phyloP scores from a whole-genome alignment of 106 monocot species.

The Xerophyta viscosa region DNA sequence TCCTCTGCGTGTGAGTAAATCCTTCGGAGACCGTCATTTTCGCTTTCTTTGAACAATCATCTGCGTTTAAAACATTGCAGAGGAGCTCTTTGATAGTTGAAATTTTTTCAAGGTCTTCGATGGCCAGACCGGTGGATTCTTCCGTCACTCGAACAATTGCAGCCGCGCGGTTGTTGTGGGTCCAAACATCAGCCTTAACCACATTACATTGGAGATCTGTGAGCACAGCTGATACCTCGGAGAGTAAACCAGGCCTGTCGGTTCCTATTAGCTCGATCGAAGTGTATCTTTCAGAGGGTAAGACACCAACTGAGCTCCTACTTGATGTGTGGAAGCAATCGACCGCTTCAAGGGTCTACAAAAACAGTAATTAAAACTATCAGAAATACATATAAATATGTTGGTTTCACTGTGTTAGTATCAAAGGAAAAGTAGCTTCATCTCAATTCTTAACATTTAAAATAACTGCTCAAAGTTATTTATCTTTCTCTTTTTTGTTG shows the following conservation, averaged over 20 bases:
- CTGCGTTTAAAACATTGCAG: slow-evolving; percentile 31
- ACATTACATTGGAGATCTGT: slow-evolving; percentile 25
- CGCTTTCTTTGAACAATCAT: slow-evolving; percentile 3
- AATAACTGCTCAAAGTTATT: too few species aligned
- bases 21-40: slow-evolving; percentile 16
- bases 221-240: slow-evolving; percentile 47
- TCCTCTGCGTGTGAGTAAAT: slow-evolving; percentile 22
- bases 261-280: slow-evolving; percentile 45
- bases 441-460: too few species aligned
- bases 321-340: neutral
- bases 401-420: too few species aligned
- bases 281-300: slow-evolving; percentile 15
- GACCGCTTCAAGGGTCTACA: slow-evolving; percentile 14
- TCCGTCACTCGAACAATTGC: slow-evolving; percentile 44
- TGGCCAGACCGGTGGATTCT: slow-evolving; percentile 13
- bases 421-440: too few species aligned
- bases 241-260: slow-evolving; percentile 53
- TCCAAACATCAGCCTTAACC: slow-evolving; percentile 40
- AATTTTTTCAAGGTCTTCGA: slow-evolving; percentile 22
- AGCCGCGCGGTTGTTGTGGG: slow-evolving; percentile 43
- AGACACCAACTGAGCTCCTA: slow-evolving; percentile 17
- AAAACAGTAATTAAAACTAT: neutral
- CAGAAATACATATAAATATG: neutral
- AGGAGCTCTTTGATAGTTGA: slow-evolving; percentile 31
- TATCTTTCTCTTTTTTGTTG: too few species aligned